Evolutionary conservation across 2,329 filamentous ascomycete genomes (phyloP).

Genomic region (Thelonectria blattea): DNA sequence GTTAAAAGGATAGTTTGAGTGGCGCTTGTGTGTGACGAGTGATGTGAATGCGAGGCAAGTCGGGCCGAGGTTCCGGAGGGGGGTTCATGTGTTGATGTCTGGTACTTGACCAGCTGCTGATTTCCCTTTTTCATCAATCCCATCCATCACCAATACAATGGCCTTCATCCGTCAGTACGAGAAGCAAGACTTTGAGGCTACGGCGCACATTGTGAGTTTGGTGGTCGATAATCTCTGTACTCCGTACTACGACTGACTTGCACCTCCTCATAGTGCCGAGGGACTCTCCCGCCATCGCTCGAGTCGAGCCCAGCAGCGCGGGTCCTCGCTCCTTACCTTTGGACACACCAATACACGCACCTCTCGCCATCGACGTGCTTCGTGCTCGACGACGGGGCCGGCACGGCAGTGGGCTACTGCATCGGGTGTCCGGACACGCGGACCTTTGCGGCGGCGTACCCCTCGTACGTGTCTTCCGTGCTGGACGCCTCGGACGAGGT

Average conservation of each 20-base stretch:
- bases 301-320: slow-evolving; percentile 41
- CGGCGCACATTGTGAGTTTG: slow-evolving; percentile 48
- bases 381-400: slow-evolving; percentile 55
- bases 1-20: neutral
- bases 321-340: slow-evolving; percentile 54
- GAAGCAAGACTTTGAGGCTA: slow-evolving; percentile 48
- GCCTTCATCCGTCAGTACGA: slow-evolving; percentile 53
- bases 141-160: slow-evolving; percentile 38
- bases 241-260: neutral
- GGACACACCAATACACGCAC: slow-evolving; percentile 57
- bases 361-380: slow-evolving; percentile 53
- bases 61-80: neutral
- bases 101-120: neutral
- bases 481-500: slow-evolving; percentile 39
- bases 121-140: neutral
- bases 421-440: slow-evolving; percentile 53
- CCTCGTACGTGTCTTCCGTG: slow-evolving; percentile 45
- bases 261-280: slow-evolving; percentile 49
- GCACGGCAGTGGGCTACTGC: slow-evolving; percentile 55
- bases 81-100: too few species aligned
- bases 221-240: neutral
- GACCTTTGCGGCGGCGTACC: slow-evolving; percentile 47
- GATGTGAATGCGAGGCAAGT: neutral
- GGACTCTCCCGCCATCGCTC: slow-evolving; percentile 54
- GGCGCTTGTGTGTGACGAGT: neutral